These are phyloP conservation scores for Phytophthora syringae DNA, from an alignment of 352 stramenopile genomes.

Conservation along the genomic window DNA sequence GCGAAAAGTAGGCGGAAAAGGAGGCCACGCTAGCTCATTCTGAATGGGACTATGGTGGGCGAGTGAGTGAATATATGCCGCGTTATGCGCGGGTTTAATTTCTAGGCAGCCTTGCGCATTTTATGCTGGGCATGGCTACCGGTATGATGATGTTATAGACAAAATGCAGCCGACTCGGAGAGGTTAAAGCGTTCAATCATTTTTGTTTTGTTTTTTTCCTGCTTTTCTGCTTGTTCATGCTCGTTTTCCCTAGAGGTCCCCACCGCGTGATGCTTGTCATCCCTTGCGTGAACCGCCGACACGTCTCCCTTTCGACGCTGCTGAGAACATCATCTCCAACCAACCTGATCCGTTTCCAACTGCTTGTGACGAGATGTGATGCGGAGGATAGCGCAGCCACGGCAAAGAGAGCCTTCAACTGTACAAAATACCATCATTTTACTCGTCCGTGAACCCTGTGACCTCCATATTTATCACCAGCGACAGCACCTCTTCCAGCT, in stretches of 20 bases:
- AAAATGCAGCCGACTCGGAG: no score
- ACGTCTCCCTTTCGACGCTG: constrained; percentile 26
- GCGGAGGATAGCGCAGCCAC: constrained; percentile 28
- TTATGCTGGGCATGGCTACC: background rate
- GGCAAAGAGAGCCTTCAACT: constrained; percentile 34
- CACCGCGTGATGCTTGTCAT: constrained; percentile 23
- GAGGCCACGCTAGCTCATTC: constrained; percentile 29
- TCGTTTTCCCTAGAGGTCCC: constrained; percentile 31
- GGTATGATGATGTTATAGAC: no score
- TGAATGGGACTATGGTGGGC: constrained; percentile 22
- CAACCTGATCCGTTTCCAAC: no score
- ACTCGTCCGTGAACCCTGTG: constrained; percentile 93
- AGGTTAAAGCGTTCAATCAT: constrained; percentile 31
- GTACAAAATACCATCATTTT: constrained; percentile 50
- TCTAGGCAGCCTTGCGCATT: background rate
- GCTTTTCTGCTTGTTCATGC: constrained; percentile 23
- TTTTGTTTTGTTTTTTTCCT: constrained; percentile 33
- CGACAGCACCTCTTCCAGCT: constrained; percentile 95
- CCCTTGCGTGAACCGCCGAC: constrained; percentile 21
- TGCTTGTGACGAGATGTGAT: constrained; percentile 17
- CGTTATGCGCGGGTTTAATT: constrained; percentile 18
- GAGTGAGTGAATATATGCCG: constrained; percentile 30
- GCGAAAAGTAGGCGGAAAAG: constrained; percentile 5
- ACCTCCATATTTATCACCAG: constrained; percentile 97
- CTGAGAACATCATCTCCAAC: constrained; percentile 29